These are phyloP conservation scores for Trichomonas tenax DNA, from an alignment of 208 protist genomes.

Conservation along the genomic window DNA sequence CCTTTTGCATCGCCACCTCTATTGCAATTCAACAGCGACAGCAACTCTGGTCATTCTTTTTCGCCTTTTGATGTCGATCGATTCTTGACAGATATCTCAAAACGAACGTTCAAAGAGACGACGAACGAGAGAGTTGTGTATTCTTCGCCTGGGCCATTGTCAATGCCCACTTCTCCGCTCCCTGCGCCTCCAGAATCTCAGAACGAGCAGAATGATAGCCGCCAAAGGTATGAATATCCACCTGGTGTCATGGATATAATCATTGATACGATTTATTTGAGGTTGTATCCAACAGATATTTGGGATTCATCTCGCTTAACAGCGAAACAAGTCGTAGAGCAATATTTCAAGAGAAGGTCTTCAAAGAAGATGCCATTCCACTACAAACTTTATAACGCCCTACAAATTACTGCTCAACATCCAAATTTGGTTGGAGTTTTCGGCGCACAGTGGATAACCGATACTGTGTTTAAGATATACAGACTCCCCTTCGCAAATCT, in stretches of 20 bases:
- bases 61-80: not conserved
- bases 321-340: not conserved
- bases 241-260: not conserved
- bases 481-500: not conserved
- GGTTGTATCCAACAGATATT: not conserved
- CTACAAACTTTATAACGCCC: not conserved
- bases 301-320: not conserved
- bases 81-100: not conserved
- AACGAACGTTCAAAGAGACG: not conserved
- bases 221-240: not conserved
- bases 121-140: not conserved
- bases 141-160: not conserved
- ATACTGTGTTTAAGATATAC: not conserved
- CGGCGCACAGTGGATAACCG: not conserved
- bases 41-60: too few relatives aligned
- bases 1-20: too few relatives aligned
- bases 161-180: not conserved
- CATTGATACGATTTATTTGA: not conserved
- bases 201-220: not conserved
- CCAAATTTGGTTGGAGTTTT: not conserved
- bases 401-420: not conserved
- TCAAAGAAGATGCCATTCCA: not conserved
- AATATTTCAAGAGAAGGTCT: not conserved
- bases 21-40: too few relatives aligned
- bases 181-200: not conserved